Evolutionary conservation across 2,329 filamentous ascomycete genomes (phyloP), one percentile per base, ranked within the genome.

Genomic region (Emmonsiellopsis sp.): DNA sequence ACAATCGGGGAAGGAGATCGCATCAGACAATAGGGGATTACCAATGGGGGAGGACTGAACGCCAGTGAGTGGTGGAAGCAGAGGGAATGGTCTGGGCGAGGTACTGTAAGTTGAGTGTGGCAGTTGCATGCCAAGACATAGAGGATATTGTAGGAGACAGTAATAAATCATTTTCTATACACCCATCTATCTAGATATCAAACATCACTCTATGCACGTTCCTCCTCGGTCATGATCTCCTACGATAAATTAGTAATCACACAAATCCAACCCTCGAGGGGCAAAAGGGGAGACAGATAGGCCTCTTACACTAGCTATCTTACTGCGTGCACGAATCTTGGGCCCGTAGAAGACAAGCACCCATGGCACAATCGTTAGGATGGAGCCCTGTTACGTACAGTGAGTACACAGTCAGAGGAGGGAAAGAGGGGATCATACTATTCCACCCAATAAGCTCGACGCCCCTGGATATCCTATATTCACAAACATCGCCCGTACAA

Each of bases 341-440:
- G 85, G 82, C 0, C 91, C 92, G 60, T 82, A 93, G 34, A 93
- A 81, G 0, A 91, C 80, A 50, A 96, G 68, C 0, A 91, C 83
- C 87, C 89, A 96, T 0, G 91, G 92, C n/a, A 95, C 89, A 1
- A 87, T 67, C 0, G 87, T 91, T 57, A 96, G 68, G 1, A 79
- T 54, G 2, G 75, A 73, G 2, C 78, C 79, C 66, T 72, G 30
- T 10, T 35, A 26, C 32, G n/a, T 48, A n/a, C n/a, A 45, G n/a
- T 13, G 16, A n/a, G 16, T 13, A n/a, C 3, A 10, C 34, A n/a
- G n/a, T 45, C 26, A 32, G 26, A 3, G 11, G 15, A 3, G 26
- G 2, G 43, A 10, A 7, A 41, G 4, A 6, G 5, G 11, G 7
- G 50, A 61, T n/a, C 69, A 70, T 9, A 82, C 85, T 56, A 95